Base-by-base conservation (phyloP, 495 filamentous ascomycete species). In the Penicillium paradoxum region DNA sequence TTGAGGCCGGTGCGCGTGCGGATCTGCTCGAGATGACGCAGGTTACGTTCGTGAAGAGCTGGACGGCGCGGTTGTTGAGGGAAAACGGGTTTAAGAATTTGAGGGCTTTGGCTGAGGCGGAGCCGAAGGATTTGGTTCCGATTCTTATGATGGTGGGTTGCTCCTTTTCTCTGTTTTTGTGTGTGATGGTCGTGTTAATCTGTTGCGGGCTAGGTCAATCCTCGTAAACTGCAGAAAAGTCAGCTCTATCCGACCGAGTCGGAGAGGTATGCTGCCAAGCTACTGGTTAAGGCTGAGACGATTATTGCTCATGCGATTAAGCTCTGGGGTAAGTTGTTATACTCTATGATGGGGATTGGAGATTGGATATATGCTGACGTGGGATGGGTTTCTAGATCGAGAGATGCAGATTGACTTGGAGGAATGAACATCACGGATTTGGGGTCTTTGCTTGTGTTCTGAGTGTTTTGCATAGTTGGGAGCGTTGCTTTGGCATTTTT, bases 41-140 rank as follows among this genome's bases (percentile, higher is more conserved):
- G 67, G 80, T 92, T 15, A 86, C 85, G 0, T 90, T 80, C 54
- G 79, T 92, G 38, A 91, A 93, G 64, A 88, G 85, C 53, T 82
- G 82, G 51, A 91, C 87, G 0, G 89, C 89, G 45, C 72, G 87
- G 5, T 67, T 89, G 4, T 85, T 93, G 49, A 82, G 86, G 70
- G 89, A 91, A 33, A 90, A 87, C 67, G 89, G 88, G 0, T 83
- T 86, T 59, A 83, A 79, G 55, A 85, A 79, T 18, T 67, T 91
- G 42, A 79, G 80, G 33, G 75, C 80, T 0, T 71, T 92, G 29
- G 86, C 88, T 1, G 84, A 83, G 49, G 83, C 86, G 0, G 77
- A 86, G 39, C 76, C 83, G 0, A 80, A 81, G 45, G 86, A 87
- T 51, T 63, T 91, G 41, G 70, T 88, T 3, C 82, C 85, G n/a